Evolutionary conservation across 495 filamentous ascomycete species (phyloP).

Genomic region (Parathielavia appendiculata): DNA sequence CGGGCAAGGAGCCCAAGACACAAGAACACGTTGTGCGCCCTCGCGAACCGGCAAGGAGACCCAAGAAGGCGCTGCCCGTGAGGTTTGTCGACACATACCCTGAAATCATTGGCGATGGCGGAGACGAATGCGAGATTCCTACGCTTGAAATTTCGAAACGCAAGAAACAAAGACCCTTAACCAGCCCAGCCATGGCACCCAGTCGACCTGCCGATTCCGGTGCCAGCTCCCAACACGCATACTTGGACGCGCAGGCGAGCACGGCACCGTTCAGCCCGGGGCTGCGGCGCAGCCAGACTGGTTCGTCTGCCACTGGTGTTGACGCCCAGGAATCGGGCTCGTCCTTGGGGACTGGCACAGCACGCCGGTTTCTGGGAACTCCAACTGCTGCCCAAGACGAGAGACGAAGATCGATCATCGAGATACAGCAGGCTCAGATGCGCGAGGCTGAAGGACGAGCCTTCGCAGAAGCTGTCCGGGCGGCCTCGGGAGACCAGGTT

Average conservation of each 20-base stretch:
- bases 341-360: constrained; percentile 26
- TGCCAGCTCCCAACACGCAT: constrained; percentile 21
- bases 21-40: neutral
- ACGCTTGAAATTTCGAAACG: constrained; percentile 60
- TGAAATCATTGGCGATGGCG: constrained; percentile 79
- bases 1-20: constrained; percentile 20
- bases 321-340: constrained; percentile 27
- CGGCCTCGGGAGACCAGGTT: constrained; percentile 28
- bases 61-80: constrained; percentile 60
- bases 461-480: constrained; percentile 50
- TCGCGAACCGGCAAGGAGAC: constrained; percentile 5
- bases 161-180: constrained; percentile 40
- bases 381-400: constrained; percentile 34
- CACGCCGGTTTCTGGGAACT: constrained; percentile 33
- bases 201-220: constrained; percentile 19
- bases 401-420: constrained; percentile 45
- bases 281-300: constrained; percentile 46
- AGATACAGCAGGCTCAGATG: constrained; percentile 65
- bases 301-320: constrained; percentile 32
- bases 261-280: constrained; percentile 30
- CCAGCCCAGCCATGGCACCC: constrained; percentile 24
- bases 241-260: constrained; percentile 23
- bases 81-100: constrained; percentile 62
- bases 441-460: constrained; percentile 65
- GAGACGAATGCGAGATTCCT: constrained; percentile 70